Evolutionary conservation across 148 eudicot genomes (phyloP).

Genomic region (Vaccinium macrocarpon): DNA sequence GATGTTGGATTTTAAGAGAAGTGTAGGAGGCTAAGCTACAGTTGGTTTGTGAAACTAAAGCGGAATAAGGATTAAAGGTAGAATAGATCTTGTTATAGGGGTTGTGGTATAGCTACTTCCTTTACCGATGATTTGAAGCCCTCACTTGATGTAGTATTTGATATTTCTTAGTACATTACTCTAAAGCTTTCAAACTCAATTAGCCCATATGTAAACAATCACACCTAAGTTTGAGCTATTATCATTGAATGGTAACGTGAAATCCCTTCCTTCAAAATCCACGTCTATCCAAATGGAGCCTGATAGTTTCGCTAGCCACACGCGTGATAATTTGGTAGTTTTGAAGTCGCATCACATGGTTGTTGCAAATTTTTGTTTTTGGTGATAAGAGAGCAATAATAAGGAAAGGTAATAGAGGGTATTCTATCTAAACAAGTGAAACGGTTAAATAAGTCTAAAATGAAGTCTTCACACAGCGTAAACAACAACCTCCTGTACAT

Average conservation of each 20-base stretch:
- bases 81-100: neutral
- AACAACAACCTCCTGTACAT: neutral
- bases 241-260: neutral
- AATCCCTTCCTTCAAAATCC: neutral
- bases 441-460: neutral
- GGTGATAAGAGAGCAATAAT: neutral
- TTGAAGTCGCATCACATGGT: neutral
- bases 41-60: constrained; percentile 2
- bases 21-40: neutral
- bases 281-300: neutral
- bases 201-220: neutral
- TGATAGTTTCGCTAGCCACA: neutral
- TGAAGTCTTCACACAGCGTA: neutral
- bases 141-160: neutral
- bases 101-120: neutral
- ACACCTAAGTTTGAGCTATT: neutral
- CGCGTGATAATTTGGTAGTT: neutral
- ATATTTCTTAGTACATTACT: neutral
- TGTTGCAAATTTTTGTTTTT: neutral
- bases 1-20: neutral
- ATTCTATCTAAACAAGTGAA: neutral
- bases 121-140: neutral
- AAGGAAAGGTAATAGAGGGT: neutral
- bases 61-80: neutral
- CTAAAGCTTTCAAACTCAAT: neutral